Percentiles rank a stretch among this genome's conserved stretches.
Evolutionary conservation across 1,139 yeast species (phyloP).

Genomic region (Barnettozyma hawaiiensis): DNA sequence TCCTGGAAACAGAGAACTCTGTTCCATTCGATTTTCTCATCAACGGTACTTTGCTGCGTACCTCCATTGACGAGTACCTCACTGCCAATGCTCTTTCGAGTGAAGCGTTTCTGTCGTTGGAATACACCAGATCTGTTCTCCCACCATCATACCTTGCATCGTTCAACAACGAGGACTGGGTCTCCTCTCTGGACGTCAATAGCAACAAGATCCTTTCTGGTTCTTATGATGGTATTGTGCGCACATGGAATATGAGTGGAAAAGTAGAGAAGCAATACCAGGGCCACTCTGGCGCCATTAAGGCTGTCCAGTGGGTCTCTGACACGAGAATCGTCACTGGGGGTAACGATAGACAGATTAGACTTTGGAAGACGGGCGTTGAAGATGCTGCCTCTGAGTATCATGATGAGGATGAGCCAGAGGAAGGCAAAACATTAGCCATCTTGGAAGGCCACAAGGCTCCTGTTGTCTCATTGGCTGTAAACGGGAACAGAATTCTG

Average conservation of each 20-base stretch:
- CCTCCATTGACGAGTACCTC: slow-evolving; percentile 76
- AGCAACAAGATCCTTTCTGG: slow-evolving; percentile 69
- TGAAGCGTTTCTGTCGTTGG: slow-evolving; percentile 75
- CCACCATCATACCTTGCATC: slow-evolving; percentile 92
- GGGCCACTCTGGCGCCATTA: slow-evolving; percentile 86
- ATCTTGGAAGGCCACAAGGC: slow-evolving; percentile 86
- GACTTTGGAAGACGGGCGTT: slow-evolving; percentile 74
- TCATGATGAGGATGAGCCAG: slow-evolving; percentile 46
- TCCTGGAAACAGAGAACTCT: slow-evolving; percentile 52
- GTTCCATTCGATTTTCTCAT: slow-evolving; percentile 91
- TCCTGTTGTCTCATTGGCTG: slow-evolving; percentile 74
- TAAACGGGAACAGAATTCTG: slow-evolving; percentile 51
- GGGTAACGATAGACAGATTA: slow-evolving; percentile 83
- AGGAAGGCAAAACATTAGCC: slow-evolving; percentile 73
- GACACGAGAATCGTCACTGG: slow-evolving; percentile 75
- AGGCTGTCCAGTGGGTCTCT: slow-evolving; percentile 73
- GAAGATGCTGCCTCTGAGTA: slow-evolving; percentile 35
- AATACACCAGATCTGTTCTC: slow-evolving; percentile 85
- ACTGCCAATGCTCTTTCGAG: slow-evolving; percentile 70
- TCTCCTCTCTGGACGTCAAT: slow-evolving; percentile 55
- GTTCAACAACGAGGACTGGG: slow-evolving; percentile 93
- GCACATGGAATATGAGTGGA: slow-evolving; percentile 87
- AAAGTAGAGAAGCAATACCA: slow-evolving; percentile 71
- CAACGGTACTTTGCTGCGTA: slow-evolving; percentile 74
- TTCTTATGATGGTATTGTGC: slow-evolving; percentile 88